Base-by-base conservation (phyloP, 257 asterid species). In the Lycium barbarum region DNA sequence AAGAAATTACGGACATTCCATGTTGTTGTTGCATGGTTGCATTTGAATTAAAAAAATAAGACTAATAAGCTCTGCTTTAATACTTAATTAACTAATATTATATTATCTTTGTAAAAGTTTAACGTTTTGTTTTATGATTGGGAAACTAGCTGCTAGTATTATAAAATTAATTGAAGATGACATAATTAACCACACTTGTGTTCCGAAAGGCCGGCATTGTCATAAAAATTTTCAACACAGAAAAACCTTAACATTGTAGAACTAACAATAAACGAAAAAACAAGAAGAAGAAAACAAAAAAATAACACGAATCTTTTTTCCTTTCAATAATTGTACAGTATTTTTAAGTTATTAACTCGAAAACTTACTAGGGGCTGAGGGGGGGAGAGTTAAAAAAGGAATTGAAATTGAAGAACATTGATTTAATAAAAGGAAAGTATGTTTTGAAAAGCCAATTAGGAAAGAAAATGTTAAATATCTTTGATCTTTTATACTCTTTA, bases 201-300 rank as follows among this genome's bases (percentile, higher is more conserved):
- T 51, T 63, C 65, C 53, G 22, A 45, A 26, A 26, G 47, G 63
- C 82, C 65, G 65, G 82, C 82, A 26, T 26, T 76, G 15, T 53
- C 45, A 76, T 76, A 7, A 76, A 76, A 76, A 12, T 20, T 40
- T 40, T 43, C 4, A 43, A 40, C 22, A 36, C 3, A 68, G n/a
- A 5, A 38, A 38, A 68, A 38, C 5, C 36, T 15, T 71, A 71
- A 71, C 17, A 43, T 71, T 71, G 55, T 18, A 71, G 55, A n/a
- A 15, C 26, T 68, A 8, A 15, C 13, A 3, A 71, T 47, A 59
- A 62, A 20, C 20, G 14, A 0, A 51, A 76, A 51, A 76, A 76
- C 82, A 76, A 51, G 63, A 76, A 53, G n/a, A 76, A 76, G 36
- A 38, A 76, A 76, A 51, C 47, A 76, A 76, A 76, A 76, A 76